phyloP scores from a whole-genome alignment of 192 early-diverging fungal genomes.

The Podila horticola region DNA sequence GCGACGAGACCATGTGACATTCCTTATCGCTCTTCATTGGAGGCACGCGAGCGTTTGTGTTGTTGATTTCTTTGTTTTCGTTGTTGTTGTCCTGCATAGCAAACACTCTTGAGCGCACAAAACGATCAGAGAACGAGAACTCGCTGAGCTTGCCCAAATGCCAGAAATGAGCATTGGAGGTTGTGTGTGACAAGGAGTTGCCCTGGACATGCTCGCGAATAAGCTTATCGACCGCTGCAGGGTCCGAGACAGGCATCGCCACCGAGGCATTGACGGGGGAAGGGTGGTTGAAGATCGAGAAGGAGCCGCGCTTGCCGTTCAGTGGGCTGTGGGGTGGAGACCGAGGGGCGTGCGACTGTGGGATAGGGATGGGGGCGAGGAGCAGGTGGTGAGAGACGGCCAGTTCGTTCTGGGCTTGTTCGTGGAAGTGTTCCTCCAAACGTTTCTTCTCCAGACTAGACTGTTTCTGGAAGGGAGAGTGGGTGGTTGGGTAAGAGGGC shows the following conservation, averaged over 20 bases:
- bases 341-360: constrained; percentile 8
- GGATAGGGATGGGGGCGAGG: constrained; percentile 43
- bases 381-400: constrained; percentile 28
- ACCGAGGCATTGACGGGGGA: constrained; percentile 20
- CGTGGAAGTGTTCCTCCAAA: not conserved
- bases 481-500: not conserved
- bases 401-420: constrained; percentile 11
- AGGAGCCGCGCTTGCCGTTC: constrained; percentile 8
- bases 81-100: constrained; percentile 14
- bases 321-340: constrained; percentile 36
- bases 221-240: constrained; percentile 21
- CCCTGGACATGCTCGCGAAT: constrained; percentile 30
- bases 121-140: constrained; percentile 48
- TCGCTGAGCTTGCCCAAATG: constrained; percentile 46
- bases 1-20: not conserved
- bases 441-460: not conserved
- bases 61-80: not conserved
- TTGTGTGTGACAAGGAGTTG: constrained; percentile 14
- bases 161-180: constrained; percentile 40
- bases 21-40: not conserved
- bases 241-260: constrained; percentile 28
- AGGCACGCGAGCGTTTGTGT: not conserved
- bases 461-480: not conserved
- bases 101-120: constrained; percentile 46
- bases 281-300: constrained; percentile 34